Evolutionary conservation across 1,284 basidiomycete genomes (phyloP).

Genomic region (Cystobasidiaceae sp.): DNA sequence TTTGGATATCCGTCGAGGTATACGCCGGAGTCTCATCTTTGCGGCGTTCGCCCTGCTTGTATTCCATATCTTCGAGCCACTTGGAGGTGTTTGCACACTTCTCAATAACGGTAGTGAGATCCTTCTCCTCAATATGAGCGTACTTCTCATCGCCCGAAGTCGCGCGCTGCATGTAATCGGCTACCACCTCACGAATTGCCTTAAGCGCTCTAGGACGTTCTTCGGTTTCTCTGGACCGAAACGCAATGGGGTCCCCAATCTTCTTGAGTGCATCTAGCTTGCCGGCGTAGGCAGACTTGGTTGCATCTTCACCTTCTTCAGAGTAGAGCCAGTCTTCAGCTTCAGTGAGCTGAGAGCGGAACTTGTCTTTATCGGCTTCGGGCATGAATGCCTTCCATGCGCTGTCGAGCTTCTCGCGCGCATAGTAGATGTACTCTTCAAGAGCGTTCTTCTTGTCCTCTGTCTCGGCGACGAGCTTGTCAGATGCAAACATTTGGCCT

Average conservation of each 20-base stretch:
- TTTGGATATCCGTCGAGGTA: conserved; percentile 69
- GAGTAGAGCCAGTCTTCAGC: conserved; percentile 93
- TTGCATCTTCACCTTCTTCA: conserved; percentile 89
- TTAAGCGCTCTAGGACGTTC: conserved; percentile 66
- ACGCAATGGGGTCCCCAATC: conserved; percentile 74
- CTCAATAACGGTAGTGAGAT: conserved; percentile 55
- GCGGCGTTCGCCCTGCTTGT: conserved; percentile 72
- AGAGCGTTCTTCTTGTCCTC: conserved; percentile 96
- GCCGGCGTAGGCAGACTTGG: conserved; percentile 79
- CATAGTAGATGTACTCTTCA: conserved; percentile 95
- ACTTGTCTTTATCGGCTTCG: conserved; percentile 66
- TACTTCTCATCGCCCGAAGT: conserved; percentile 75
- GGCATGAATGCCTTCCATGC: conserved; percentile 70
- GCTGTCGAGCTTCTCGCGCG: conserved; percentile 80
- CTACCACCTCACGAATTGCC: conserved; percentile 74
- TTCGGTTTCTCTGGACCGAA: conserved; percentile 73
- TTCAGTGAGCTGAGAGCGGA: conserved; percentile 63
- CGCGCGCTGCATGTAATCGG: conserved; percentile 73
- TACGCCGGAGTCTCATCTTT: conserved; percentile 82
- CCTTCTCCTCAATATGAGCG: conserved; percentile 78
- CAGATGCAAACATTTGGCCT: conserved; percentile 74
- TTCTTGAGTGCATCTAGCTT: conserved; percentile 73
- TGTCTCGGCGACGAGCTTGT: conserved; percentile 92
- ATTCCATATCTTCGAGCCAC: conserved; percentile 87
- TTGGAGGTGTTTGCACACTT: conserved; percentile 67